Evolutionary conservation across 768 basidiomycete species (phyloP).

Genomic region (Tricholoma sp.): DNA sequence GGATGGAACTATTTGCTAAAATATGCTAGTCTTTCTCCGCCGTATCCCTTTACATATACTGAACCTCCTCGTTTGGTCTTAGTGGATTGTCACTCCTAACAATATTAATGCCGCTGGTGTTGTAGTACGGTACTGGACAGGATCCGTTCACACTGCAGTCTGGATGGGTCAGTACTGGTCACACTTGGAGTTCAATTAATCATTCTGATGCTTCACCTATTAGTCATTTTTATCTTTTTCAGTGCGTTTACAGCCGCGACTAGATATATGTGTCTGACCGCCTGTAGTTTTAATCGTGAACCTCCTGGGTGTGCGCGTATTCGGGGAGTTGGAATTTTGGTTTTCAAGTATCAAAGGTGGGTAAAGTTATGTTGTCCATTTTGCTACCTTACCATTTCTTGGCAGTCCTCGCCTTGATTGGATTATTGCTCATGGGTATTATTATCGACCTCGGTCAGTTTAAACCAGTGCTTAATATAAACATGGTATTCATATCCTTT

Average conservation of each 20-base stretch:
- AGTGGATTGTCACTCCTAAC: slow-evolving; percentile 61
- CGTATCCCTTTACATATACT: not conserved
- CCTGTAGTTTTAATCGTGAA: slow-evolving; percentile 48
- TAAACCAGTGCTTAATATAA: slow-evolving; percentile 25
- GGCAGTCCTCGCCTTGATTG: slow-evolving; percentile 40
- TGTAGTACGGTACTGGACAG: slow-evolving; percentile 45
- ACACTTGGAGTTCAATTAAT: not conserved
- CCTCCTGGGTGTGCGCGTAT: slow-evolving; percentile 58
- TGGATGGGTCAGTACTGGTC: slow-evolving; percentile 49
- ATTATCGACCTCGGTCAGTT: slow-evolving; percentile 60
- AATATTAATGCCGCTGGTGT: slow-evolving; percentile 61
- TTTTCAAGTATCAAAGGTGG: slow-evolving; percentile 63
- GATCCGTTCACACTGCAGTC: slow-evolving; percentile 37
- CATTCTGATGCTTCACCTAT: slow-evolving; percentile 4
- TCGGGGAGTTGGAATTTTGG: slow-evolving; percentile 76
- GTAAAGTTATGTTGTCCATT: slow-evolving; percentile 15
- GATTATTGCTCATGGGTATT: slow-evolving; percentile 53
- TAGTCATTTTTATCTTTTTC: slow-evolving; percentile 55
- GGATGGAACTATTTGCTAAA: slow-evolving; percentile 63
- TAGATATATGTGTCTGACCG: not conserved
- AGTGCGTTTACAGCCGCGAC: slow-evolving; percentile 28
- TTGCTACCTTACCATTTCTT: not conserved
- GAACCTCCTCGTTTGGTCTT: not conserved
- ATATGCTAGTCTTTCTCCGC: slow-evolving; percentile 31
- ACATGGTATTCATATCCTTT: slow-evolving; percentile 25